A percentile compares a stretch with the other conserved stretches of the same genome.
Evolutionary conservation across 1,139 yeast genomes (phyloP).

Genomic region (Kurtzmaniella quercitrusa): DNA sequence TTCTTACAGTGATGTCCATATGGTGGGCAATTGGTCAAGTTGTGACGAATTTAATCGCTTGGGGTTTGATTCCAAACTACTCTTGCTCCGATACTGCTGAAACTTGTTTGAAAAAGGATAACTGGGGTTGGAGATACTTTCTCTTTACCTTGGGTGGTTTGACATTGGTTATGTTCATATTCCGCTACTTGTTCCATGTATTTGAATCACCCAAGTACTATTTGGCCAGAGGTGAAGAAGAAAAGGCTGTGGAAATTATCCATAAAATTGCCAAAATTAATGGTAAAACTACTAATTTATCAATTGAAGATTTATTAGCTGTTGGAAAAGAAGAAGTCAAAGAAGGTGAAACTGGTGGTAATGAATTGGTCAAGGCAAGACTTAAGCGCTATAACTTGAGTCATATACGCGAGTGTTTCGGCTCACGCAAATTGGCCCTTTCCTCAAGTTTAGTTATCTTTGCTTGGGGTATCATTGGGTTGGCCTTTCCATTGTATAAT

Average conservation of each 20-base stretch:
- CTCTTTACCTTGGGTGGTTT: slow-evolving; percentile 39
- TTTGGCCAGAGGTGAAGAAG: slow-evolving; percentile 37
- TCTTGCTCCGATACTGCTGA: slow-evolving; percentile 25
- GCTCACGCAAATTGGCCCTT: slow-evolving; percentile 27
- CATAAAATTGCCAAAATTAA: slow-evolving; percentile 36
- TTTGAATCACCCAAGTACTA: slow-evolving; percentile 39
- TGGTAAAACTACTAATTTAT: slow-evolving; percentile 19
- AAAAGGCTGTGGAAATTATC: slow-evolving; percentile 30
- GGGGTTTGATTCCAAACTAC: slow-evolving; percentile 39
- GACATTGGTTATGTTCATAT: slow-evolving; percentile 32
- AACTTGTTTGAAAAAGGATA: slow-evolving; percentile 29
- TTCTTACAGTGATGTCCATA: slow-evolving; percentile 39
- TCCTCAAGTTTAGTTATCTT: slow-evolving; percentile 34
- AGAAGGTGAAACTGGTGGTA: slow-evolving; percentile 16
- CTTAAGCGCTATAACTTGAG: slow-evolving; percentile 25
- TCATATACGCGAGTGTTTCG: slow-evolving; percentile 35
- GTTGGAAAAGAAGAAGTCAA: slow-evolving; percentile 20
- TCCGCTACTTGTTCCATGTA: slow-evolving; percentile 33
- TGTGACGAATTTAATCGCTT: slow-evolving; percentile 34
- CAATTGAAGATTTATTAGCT: slow-evolving; percentile 27
- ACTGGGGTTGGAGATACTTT: slow-evolving; percentile 44
- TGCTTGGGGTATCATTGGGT: slow-evolving; percentile 43
- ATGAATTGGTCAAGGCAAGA: slow-evolving; percentile 22
- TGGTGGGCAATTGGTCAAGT: slow-evolving; percentile 47
- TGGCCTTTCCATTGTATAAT: slow-evolving; percentile 44